Percentiles rank a stretch among this genome's conserved stretches.
Evolutionary conservation across 345 rosid genomes (phyloP).

Genomic region (Arabidopsis thaliana): DNA sequence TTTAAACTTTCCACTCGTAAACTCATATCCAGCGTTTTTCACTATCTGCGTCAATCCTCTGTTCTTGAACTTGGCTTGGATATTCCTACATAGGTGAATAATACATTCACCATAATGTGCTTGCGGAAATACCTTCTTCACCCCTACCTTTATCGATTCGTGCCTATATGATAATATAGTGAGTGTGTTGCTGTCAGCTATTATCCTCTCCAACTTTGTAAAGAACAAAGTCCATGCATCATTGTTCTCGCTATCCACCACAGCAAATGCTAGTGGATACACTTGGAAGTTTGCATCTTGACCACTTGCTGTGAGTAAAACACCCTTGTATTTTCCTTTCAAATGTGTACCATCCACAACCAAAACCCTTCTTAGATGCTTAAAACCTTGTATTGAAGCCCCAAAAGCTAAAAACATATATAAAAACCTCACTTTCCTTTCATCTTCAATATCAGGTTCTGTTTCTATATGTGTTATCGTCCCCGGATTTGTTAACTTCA

Average conservation of each 20-base stretch:
- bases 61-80: no score
- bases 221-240: background rate
- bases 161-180: background rate
- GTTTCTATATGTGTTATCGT: no score
- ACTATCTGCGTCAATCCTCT: no score
- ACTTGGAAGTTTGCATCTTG: background rate
- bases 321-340: background rate
- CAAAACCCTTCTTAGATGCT: background rate
- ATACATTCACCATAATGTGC: no score
- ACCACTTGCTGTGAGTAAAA: background rate
- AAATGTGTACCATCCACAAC: background rate
- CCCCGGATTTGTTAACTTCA: no score
- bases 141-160: no score
- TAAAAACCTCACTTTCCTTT: no score
- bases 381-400: background rate
- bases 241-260: background rate
- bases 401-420: background rate
- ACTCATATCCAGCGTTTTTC: no score
- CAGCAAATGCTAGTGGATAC: background rate
- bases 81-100: no score
- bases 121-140: no score
- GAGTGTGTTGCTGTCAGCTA: background rate
- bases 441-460: no score
- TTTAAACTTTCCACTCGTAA: no score
- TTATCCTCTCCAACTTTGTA: background rate